These are phyloP conservation scores for Pseudocercospora cruenta DNA, from an alignment of 2,329 filamentous ascomycete species.

Conservation along the genomic window DNA sequence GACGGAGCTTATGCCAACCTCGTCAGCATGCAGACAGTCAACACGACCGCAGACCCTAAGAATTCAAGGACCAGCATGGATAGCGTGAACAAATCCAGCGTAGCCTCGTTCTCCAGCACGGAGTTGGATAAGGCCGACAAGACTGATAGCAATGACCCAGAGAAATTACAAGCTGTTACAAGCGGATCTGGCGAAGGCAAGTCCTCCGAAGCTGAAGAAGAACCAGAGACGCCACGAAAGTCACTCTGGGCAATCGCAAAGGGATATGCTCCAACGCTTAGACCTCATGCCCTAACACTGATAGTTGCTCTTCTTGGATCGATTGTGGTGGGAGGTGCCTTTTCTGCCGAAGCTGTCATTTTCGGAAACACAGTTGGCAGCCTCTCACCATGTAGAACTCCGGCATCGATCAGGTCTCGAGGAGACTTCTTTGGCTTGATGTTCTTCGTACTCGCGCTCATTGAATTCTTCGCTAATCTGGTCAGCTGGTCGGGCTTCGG, in stretches of 20 bases:
- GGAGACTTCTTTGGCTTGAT: constrained; percentile 62
- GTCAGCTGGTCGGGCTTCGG: constrained; percentile 63
- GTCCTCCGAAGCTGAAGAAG: constrained; percentile 21
- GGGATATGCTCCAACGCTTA: constrained; percentile 45
- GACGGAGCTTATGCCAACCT: constrained; percentile 51
- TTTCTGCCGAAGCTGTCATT: constrained; percentile 61
- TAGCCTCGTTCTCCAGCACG: not conserved
- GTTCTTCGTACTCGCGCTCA: constrained; percentile 58
- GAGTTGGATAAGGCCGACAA: not conserved
- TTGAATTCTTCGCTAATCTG: constrained; percentile 64
- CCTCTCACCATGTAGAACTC: constrained; percentile 55
- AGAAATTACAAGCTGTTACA: not conserved
- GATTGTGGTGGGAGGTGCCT: constrained; percentile 46
- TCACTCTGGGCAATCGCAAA: constrained; percentile 37
- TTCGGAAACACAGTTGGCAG: constrained; percentile 42
- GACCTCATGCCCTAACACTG: constrained; percentile 51
- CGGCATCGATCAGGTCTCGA: constrained; percentile 55
- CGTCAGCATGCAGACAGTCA: constrained; percentile 49
- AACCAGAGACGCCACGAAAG: constrained; percentile 32
- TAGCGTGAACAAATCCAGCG: not conserved
- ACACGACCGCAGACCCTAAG: constrained; percentile 1
- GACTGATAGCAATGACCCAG: not conserved
- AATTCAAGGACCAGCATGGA: not conserved
- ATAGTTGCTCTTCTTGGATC: constrained; percentile 53
- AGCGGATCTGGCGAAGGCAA: not conserved